Evolutionary conservation across 2,329 filamentous ascomycete genomes (phyloP).

Genomic region (Talaromyces sp.): DNA sequence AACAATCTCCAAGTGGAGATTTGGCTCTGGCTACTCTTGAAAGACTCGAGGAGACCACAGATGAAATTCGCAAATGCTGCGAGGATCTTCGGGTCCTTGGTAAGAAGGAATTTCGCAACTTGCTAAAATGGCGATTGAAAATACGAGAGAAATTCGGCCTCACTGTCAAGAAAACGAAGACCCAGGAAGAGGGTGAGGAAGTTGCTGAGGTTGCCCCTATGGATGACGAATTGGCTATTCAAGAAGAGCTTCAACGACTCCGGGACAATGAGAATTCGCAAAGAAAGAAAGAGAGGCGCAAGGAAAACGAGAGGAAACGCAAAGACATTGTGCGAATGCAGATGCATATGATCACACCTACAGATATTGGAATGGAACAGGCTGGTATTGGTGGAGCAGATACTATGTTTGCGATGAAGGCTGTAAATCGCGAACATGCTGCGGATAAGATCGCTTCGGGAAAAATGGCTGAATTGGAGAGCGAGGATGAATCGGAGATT

Average conservation of each 20-base stretch:
- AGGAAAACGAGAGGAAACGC: conserved; percentile 88
- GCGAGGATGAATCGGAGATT: conserved; percentile 52
- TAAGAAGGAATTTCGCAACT: conserved; percentile 85
- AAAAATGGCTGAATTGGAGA: conserved; percentile 63
- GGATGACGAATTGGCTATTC: conserved; percentile 89
- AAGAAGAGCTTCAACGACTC: conserved; percentile 77
- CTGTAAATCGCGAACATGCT: conserved; percentile 69
- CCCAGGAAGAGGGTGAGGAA: conserved; percentile 58
- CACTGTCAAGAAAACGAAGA: conserved; percentile 62
- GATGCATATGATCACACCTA: conserved; percentile 91
- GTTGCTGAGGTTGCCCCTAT: conserved; percentile 79
- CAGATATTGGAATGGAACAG: conserved; percentile 92
- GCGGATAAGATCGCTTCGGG: conserved; percentile 66
- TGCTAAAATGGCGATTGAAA: conserved; percentile 83
- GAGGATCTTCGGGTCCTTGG: conserved; percentile 83
- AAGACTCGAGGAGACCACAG: conserved; percentile 78
- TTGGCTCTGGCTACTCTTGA: conserved; percentile 80
- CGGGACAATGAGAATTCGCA: conserved; percentile 71
- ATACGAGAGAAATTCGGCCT: conserved; percentile 89
- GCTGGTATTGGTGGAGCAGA: conserved; percentile 71
- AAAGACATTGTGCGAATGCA: conserved; percentile 96
- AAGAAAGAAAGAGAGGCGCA: conserved; percentile 77
- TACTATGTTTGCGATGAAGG: conserved; percentile 79
- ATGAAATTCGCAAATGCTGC: conserved; percentile 74
- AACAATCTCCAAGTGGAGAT: conserved; percentile 73